Evolutionary conservation across 2,329 filamentous ascomycete species (phyloP), one percentile per base, ranked within the genome.

Genomic region (Kalmusia sp.): DNA sequence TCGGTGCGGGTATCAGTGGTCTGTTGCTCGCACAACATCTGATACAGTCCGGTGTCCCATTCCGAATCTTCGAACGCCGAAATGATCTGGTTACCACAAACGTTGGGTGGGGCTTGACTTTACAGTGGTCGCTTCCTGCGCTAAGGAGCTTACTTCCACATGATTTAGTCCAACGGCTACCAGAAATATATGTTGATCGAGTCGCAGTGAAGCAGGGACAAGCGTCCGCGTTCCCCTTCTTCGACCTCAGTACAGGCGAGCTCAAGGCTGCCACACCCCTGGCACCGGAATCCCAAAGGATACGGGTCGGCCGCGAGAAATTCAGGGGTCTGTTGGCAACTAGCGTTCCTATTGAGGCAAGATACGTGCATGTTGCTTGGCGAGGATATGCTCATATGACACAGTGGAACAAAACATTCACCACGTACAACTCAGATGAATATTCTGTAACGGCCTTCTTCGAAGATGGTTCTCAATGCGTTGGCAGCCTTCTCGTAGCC

Each of bases 41-140:
- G 2, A 24, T 14, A 2, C 19, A 25, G 8, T 11, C 19, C 12
- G 7, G 6, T 3, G n/a, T 40, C 17, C 37, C 37, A 2, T 40
- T 24, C 7, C 37, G 21, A 3, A 40, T 40, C 21, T 40, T 8
- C 37, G 37, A 40, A 6, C 37, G 37, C 9, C 37, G 37, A 7
- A 8, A 22, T 12, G 12, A 40, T 14, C 37, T 40, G 6, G 21
- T 6, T 3, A 40, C 37, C 3, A n/a, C 22, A 6, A 40, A 40
- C 37, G 37, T 14, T 14, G 37, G 37, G 2, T 40, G 37, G 37
- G 37, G 37, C 11, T 3, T 40, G 39, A 57, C 57, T 9, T 31
- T 60, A 17, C 52, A 57, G 9, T 60, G 57, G 57, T 55, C 52
- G 4, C 33, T 60, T 14, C 54, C 52, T 21, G 51, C 54, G 8